Evolutionary conservation across 2,329 filamentous ascomycete genomes (phyloP).

Genomic region (Neofusicoccum laricinum): DNA sequence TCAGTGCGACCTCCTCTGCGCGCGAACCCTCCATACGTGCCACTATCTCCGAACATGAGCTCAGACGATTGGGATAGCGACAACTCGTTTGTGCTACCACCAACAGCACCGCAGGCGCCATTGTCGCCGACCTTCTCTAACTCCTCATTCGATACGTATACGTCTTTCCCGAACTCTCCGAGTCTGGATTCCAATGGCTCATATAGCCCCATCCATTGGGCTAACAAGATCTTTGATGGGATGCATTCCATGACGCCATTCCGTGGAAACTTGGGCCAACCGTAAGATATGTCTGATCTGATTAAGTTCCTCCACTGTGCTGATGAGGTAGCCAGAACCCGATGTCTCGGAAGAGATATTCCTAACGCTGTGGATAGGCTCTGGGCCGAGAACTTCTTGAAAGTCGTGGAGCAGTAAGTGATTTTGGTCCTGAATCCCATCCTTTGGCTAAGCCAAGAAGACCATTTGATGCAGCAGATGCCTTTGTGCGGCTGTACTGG

Average conservation of each 20-base stretch:
- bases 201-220: conserved; percentile 38
- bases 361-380: conserved; percentile 33
- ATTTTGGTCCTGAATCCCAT: no score
- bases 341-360: conserved; percentile 35
- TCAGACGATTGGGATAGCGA: conserved; percentile 14
- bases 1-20: not conserved
- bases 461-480: conserved; percentile 47
- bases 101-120: conserved; percentile 19
- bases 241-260: conserved; percentile 38
- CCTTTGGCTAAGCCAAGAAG: conserved; percentile 24
- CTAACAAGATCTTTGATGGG: conserved; percentile 43
- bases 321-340: conserved; percentile 24
- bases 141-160: conserved; percentile 40
- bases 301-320: not conserved
- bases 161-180: conserved; percentile 24
- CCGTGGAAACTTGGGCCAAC: conserved; percentile 25
- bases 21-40: not conserved
- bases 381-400: conserved; percentile 39
- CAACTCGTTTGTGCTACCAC: not conserved
- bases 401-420: conserved; percentile 37
- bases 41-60: not conserved
- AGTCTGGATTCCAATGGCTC: conserved; percentile 28
- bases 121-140: conserved; percentile 43
- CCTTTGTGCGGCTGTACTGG: conserved; percentile 51
- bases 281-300: conserved; percentile 20